Conservation (phyloP, 768 basidiomycete genomes). For the Arthromyces matolae region DNA sequence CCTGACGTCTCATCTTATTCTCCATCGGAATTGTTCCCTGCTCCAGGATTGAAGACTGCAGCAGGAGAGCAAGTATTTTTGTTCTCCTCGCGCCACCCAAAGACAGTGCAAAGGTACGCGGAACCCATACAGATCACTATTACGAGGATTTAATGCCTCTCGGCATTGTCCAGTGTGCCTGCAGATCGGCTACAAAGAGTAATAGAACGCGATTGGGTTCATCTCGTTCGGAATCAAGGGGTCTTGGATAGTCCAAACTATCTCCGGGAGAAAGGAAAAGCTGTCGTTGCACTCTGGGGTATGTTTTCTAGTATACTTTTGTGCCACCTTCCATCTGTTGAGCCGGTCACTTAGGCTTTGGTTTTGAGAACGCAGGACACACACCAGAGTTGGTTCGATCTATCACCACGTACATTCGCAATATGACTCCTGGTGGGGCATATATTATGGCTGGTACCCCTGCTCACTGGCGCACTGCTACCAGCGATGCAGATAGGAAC, state of each 20-base stretch:
- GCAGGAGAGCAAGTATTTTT: slow-evolving; percentile 60
- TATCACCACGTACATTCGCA: slow-evolving; percentile 55
- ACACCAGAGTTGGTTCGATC: slow-evolving; percentile 55
- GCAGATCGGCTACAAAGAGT: slow-evolving; percentile 63
- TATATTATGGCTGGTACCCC: slow-evolving; percentile 73
- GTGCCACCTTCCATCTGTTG: not conserved
- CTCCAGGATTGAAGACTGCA: slow-evolving; percentile 58
- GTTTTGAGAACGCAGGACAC: slow-evolving; percentile 59
- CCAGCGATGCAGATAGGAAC: slow-evolving; percentile 66
- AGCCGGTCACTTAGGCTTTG: slow-evolving; percentile 61
- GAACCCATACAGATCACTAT: no score
- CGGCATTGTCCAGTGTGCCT: slow-evolving; percentile 46
- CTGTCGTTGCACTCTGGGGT: slow-evolving; percentile 78
- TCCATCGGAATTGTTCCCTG: slow-evolving; percentile 64
- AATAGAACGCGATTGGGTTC: slow-evolving; percentile 69
- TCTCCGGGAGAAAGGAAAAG: slow-evolving; percentile 62
- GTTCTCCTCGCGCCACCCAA: slow-evolving; percentile 75
- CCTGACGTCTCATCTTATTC: slow-evolving; percentile 73
- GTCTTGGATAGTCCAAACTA: slow-evolving; percentile 72
- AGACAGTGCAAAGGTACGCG: slow-evolving; percentile 62
- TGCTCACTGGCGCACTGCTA: slow-evolving; percentile 71
- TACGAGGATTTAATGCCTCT: slow-evolving; percentile 4
- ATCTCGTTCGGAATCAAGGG: slow-evolving; percentile 58
- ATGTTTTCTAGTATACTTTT: slow-evolving; percentile 3
- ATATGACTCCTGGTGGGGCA: slow-evolving; percentile 64